Percentiles rank a stretch among this genome's conserved stretches.
phyloP scores from a whole-genome alignment of 2,329 filamentous ascomycete species.

The Fusarium luffae region DNA sequence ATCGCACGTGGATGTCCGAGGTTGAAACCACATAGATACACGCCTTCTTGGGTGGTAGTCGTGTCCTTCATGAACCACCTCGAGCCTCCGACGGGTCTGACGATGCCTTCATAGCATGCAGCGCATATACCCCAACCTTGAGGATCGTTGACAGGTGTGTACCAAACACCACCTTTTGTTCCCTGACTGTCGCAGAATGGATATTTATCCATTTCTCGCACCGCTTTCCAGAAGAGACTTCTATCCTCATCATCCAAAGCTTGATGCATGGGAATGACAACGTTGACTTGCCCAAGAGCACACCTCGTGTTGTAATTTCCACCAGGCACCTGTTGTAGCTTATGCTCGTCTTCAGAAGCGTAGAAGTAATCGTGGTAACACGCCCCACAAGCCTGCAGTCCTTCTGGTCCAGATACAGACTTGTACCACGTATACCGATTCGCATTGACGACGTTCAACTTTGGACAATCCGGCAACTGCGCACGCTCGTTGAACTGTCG shows the following conservation, averaged over 20 bases:
- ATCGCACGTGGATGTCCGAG: conserved; percentile 44
- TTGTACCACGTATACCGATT: conserved; percentile 50
- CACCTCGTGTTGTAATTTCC: conserved; percentile 43
- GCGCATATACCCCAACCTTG: conserved; percentile 51
- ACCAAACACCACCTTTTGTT: conserved; percentile 49
- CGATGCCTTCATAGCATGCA: conserved; percentile 50
- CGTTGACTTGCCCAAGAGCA: conserved; percentile 47
- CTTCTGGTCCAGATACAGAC: conserved; percentile 38
- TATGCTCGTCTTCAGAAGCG: conserved; percentile 45
- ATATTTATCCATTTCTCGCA: conserved; percentile 43
- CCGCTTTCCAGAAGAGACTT: conserved; percentile 50
- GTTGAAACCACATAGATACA: conserved; percentile 51
- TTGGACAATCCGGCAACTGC: conserved; percentile 45
- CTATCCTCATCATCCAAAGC: conserved; percentile 47
- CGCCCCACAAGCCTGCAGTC: conserved; percentile 50
- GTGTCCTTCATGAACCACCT: conserved; percentile 46
- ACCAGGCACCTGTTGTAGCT: conserved; percentile 38
- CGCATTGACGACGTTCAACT: conserved; percentile 27
- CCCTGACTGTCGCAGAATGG: conserved; percentile 49
- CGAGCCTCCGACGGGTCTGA: conserved; percentile 47
- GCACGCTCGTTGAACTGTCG: conserved; percentile 46
- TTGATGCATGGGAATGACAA: conserved; percentile 47
- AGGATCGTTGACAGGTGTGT: conserved; percentile 49
- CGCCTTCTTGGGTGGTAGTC: conserved; percentile 18
- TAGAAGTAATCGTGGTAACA: conserved; percentile 54